Conservation (phyloP, 2,329 filamentous ascomycete species). For the Talaromyces islandicus region DNA sequence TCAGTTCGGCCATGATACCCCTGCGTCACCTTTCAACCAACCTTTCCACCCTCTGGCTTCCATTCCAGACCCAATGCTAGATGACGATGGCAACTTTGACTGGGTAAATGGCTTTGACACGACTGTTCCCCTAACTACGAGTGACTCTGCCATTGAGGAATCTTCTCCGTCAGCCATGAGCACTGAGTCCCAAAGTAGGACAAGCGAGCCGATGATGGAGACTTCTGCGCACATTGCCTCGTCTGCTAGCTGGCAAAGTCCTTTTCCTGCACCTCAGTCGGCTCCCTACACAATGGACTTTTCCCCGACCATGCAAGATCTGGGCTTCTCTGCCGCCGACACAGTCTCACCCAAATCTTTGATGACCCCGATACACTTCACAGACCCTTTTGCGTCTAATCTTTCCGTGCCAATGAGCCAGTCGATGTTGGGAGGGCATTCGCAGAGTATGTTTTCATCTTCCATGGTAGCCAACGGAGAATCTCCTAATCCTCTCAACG, state of each 20-base stretch:
- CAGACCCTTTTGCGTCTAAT: constrained; percentile 69
- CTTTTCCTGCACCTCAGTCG: constrained; percentile 57
- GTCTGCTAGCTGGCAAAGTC: constrained; percentile 60
- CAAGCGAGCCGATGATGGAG: constrained; percentile 84
- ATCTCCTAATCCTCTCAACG: constrained; percentile 42
- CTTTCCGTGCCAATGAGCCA: constrained; percentile 71
- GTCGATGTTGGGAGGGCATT: constrained; percentile 60
- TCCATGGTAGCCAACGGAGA: constrained; percentile 38
- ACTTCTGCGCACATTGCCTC: constrained; percentile 58
- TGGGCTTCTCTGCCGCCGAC: constrained; percentile 55
- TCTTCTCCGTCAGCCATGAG: constrained; percentile 96
- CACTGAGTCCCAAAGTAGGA: constrained; percentile 75
- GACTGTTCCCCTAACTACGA: constrained; percentile 63
- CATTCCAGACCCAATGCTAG: constrained; percentile 51
- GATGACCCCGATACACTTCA: constrained; percentile 60
- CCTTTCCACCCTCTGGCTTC: constrained; percentile 45
- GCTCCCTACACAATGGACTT: constrained; percentile 72
- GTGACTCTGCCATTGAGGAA: constrained; percentile 79
- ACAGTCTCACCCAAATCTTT: constrained; percentile 73
- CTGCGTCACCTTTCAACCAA: constrained; percentile 36
- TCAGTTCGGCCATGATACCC: constrained; percentile 43
- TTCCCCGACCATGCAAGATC: constrained; percentile 66
- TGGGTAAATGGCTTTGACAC: constrained; percentile 81
- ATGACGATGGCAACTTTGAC: constrained; percentile 70
- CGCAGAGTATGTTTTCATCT: constrained; percentile 46